Base-by-base conservation (phyloP, 371 early-diverging fungal genomes). In the Polyrhizophydium stewartii region DNA sequence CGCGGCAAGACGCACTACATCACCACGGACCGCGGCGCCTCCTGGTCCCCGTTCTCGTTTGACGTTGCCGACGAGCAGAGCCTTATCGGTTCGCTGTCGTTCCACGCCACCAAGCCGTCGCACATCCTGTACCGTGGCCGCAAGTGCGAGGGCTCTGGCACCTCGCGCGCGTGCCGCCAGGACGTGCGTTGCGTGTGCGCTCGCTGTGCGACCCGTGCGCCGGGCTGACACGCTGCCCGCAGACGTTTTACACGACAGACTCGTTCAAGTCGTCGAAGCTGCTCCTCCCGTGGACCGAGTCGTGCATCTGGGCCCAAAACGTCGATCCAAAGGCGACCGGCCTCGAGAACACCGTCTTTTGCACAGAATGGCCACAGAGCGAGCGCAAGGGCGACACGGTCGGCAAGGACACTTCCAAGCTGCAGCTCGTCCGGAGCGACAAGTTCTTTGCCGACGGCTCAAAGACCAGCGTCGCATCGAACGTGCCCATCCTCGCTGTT, bases 241-340 rank as follows among this genome's bases (percentile, higher is more conserved):
- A 88, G 85, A 74, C 85, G 7, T 87, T 74, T 60, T 87, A 86
- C 69, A 89, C 91, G 22, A 69, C 64, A 40, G 85, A 89, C 64
- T 83, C 79, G 49, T 89, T 90, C 69, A 74, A 73, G 10, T 70
- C 85, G 19, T 32, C 74, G 1, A 66, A 74, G 5, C 58, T 71
- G 31, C 72, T 91, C 27, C 73, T 87, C 24, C 58, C 67, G 0
- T 78, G 84, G 65, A 76, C 82, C 0, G 60, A 79, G 16, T 79
- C 76, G 24, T 92, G 93, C 66, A 73, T 82, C 30, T 92, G 89
- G 89, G 86, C 82, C 25, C 57, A 72, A 1, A 84, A 86, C 0
- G 84, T 79, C 28, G 41, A 64, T 1, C 56, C 72, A 2, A 84
- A 85, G 60, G 68, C 78, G 45, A 81, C 71, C 41, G 82, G 79